Conservation (phyloP, 2,329 filamentous ascomycete genomes). For the Exophiala lecanii-corni region DNA sequence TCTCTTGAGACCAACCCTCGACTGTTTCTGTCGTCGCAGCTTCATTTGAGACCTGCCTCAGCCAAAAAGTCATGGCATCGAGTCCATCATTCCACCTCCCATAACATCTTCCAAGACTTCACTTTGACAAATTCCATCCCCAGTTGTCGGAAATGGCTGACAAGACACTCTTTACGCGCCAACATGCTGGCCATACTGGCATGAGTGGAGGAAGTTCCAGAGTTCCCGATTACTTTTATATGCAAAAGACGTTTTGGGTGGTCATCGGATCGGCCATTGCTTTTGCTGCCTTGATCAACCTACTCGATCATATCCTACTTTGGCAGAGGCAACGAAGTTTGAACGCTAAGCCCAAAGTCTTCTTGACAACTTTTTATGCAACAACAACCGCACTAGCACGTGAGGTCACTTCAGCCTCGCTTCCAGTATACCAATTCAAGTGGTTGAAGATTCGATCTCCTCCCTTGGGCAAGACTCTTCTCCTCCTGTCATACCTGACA, state of each 20-base stretch:
- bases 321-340: slow-evolving; percentile 42
- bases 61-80: too few relatives aligned
- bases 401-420: slow-evolving; percentile 47
- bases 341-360: slow-evolving; percentile 52
- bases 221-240: slow-evolving; percentile 42
- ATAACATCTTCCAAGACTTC: too few relatives aligned
- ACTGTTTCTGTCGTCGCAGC: too few relatives aligned
- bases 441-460: slow-evolving; percentile 31
- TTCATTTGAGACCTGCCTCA: too few relatives aligned
- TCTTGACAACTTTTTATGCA: slow-evolving; percentile 46
- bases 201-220: slow-evolving; percentile 40
- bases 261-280: slow-evolving; percentile 41
- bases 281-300: slow-evolving; percentile 35
- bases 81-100: too few relatives aligned
- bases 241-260: slow-evolving; percentile 52
- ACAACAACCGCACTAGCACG: slow-evolving; percentile 51
- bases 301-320: slow-evolving; percentile 45
- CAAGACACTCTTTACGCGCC: neutral
- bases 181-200: slow-evolving; percentile 13
- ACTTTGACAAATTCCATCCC: too few relatives aligned
- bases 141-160: too few relatives aligned
- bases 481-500: slow-evolving; percentile 29
- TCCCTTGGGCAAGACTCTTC: slow-evolving; percentile 35
- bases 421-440: slow-evolving; percentile 32
- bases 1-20: too few relatives aligned